These are phyloP conservation scores for Populus hybrid DNA, from an alignment of 441 rosid genomes.

Conservation along the genomic window DNA sequence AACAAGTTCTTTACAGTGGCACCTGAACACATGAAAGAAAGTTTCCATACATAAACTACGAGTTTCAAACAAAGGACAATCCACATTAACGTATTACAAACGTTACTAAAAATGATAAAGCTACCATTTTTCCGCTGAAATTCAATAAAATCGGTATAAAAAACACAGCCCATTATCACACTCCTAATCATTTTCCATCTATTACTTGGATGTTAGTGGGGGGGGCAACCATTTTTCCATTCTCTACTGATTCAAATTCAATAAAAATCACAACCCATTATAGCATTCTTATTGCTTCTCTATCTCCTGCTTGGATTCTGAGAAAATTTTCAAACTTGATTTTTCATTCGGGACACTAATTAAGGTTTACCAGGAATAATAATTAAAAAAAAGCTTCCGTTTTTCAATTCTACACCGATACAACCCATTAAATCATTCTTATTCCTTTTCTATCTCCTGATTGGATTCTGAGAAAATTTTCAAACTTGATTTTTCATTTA, in stretches of 20 bases:
- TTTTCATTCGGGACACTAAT: too few relatives aligned
- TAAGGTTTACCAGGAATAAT: too few relatives aligned
- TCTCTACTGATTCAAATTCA: too few relatives aligned
- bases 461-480: background rate
- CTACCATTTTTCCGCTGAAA: background rate
- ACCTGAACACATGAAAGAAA: slow-evolving; percentile 18
- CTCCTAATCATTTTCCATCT: background rate
- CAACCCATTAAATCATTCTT: too few relatives aligned
- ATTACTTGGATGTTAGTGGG: background rate
- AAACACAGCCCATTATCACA: background rate
- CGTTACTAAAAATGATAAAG: background rate
- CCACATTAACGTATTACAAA: background rate
- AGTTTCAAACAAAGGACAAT: background rate
- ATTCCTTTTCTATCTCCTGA: too few relatives aligned
- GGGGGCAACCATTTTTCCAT: too few relatives aligned
- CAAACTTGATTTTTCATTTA: background rate
- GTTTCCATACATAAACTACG: background rate
- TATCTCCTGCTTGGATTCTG: background rate
- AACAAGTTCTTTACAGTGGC: slow-evolving; percentile 13
- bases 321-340: too few relatives aligned
- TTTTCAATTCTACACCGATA: too few relatives aligned
- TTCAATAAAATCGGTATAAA: background rate
- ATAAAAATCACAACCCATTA: background rate
- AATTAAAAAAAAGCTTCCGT: too few relatives aligned
- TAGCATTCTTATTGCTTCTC: background rate